phyloP scores from a whole-genome alignment of 2,329 filamentous ascomycete species.

The Trichoderma gracile region DNA sequence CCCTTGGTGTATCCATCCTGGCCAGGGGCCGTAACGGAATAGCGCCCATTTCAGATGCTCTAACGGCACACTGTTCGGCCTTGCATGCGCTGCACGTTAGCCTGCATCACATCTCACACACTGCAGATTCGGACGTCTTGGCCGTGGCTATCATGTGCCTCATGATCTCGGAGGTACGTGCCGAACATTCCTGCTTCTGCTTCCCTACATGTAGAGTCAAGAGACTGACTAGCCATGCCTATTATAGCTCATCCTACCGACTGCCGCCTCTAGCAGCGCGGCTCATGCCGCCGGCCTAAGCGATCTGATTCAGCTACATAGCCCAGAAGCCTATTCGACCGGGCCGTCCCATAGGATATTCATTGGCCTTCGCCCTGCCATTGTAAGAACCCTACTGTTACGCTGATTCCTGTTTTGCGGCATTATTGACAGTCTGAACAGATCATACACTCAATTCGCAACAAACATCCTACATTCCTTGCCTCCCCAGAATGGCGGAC shows the following conservation, averaged over 20 bases:
- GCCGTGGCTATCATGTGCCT: conserved; percentile 42
- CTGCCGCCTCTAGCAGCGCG: conserved; percentile 28
- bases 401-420: not conserved
- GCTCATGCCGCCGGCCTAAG: conserved; percentile 41
- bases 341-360: conserved; percentile 43
- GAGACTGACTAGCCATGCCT: not conserved
- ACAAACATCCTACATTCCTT: conserved; percentile 37
- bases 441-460: conserved; percentile 37
- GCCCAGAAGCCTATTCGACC: conserved; percentile 36
- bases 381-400: conserved; percentile 34
- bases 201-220: not conserved
- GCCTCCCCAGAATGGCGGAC: conserved; percentile 35
- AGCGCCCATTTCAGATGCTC: conserved; percentile 31
- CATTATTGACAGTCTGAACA: conserved; percentile 23
- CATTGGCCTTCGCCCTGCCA: conserved; percentile 42
- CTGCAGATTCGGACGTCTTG: conserved; percentile 30
- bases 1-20: conserved; percentile 38
- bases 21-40: conserved; percentile 29
- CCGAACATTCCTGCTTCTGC: not conserved
- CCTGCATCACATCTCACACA: not conserved
- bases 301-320: conserved; percentile 37
- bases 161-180: conserved; percentile 33
- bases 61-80: conserved; percentile 36
- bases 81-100: conserved; percentile 34
- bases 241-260: conserved; percentile 36